A percentile compares a stretch with the other conserved stretches of the same genome.
Evolutionary conservation across 2,329 filamentous ascomycete genomes (phyloP).

Genomic region (Arthroderma sp.): DNA sequence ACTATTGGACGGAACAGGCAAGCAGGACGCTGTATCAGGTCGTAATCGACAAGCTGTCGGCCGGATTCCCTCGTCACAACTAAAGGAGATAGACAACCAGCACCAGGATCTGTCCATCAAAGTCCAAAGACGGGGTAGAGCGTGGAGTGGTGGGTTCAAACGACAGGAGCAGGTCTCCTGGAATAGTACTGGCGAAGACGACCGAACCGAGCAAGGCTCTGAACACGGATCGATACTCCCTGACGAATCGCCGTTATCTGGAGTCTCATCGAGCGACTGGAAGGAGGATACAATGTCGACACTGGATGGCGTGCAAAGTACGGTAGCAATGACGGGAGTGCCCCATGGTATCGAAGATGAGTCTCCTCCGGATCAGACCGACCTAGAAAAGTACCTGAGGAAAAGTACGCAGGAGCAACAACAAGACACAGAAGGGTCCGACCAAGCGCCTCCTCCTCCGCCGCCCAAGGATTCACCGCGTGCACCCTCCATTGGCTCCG

Average conservation of each 20-base stretch:
- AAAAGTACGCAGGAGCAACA: constrained; percentile 18
- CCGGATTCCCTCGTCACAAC: constrained; percentile 28
- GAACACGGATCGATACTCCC: constrained; percentile 2
- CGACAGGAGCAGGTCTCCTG: constrained; percentile 10
- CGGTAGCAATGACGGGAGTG: constrained; percentile 7
- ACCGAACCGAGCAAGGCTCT: background rate
- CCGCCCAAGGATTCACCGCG: constrained; percentile 25
- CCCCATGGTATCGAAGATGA: constrained; percentile 10
- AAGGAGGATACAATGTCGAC: constrained; percentile 4
- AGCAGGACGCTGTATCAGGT: constrained; percentile 10
- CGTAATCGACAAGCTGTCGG: constrained; percentile 19
- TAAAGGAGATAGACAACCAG: constrained; percentile 28
- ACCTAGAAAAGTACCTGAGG: constrained; percentile 31
- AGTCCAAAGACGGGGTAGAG: constrained; percentile 24
- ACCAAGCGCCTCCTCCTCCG: constrained; percentile 18
- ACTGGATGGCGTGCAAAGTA: constrained; percentile 4
- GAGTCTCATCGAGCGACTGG: constrained; percentile 6
- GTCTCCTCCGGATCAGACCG: constrained; percentile 19
- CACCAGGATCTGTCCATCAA: constrained; percentile 28
- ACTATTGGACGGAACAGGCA: constrained; percentile 24
- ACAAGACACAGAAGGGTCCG: constrained; percentile 2
- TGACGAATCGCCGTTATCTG: background rate
- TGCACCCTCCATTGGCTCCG: constrained; percentile 16
- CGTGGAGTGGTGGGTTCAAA: constrained; percentile 18
- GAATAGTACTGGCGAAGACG: background rate